Conservation (phyloP, 805 yeast species). For the Wickerhamiella brachini region DNA sequence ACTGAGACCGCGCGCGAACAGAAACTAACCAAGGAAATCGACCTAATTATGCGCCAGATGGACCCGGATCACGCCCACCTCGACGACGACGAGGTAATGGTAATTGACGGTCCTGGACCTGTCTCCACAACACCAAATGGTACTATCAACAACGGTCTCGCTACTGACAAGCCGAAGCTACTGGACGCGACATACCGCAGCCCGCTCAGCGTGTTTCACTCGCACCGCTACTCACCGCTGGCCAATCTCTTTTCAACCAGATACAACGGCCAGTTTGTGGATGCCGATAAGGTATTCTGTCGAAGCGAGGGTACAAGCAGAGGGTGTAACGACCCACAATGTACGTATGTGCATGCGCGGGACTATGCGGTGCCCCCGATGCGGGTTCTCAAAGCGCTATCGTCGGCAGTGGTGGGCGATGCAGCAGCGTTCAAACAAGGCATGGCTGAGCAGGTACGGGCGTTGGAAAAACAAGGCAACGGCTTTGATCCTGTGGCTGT, state of each 20-base stretch:
- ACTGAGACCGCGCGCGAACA: background rate
- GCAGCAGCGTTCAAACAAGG: background rate
- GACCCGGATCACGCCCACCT: background rate
- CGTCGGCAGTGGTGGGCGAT: background rate
- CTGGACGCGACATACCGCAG: background rate
- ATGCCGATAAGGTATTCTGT: constrained; percentile 9
- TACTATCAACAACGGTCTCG: too few species aligned
- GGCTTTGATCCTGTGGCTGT: background rate
- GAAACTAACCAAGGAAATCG: background rate
- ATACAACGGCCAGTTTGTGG: constrained; percentile 14
- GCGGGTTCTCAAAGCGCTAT: background rate
- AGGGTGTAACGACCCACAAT: constrained; percentile 5
- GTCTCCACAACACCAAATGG: too few species aligned
- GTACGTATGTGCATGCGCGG: constrained; percentile 12
- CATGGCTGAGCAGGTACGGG: background rate
- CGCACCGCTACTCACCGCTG: constrained; percentile 14
- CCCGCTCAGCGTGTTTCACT: constrained; percentile 12
- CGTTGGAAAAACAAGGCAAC: background rate
- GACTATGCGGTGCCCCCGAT: constrained; percentile 9
- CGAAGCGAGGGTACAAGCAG: constrained; percentile 7
- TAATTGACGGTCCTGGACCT: background rate
- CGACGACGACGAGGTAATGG: background rate
- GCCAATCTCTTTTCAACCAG: constrained; percentile 7
- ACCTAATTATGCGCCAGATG: background rate
- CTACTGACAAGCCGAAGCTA: constrained; percentile 1